These are phyloP conservation scores for Penicillium aurantiogriseum DNA, from an alignment of 2,329 filamentous ascomycete species.

Conservation along the genomic window DNA sequence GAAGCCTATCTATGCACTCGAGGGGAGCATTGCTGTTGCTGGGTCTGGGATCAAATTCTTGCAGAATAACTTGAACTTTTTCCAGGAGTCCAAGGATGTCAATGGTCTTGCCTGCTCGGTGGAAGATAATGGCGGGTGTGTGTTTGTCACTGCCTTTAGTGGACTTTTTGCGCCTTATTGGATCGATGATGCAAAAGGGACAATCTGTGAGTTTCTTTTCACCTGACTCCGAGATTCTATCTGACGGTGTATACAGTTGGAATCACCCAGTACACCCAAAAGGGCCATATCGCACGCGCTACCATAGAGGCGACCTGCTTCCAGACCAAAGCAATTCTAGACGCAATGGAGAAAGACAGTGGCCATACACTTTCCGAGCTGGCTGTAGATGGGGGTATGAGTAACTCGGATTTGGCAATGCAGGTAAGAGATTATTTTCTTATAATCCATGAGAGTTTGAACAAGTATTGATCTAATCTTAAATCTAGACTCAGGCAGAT, in stretches of 20 bases:
- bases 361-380: constrained; percentile 72
- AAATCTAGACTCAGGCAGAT: constrained; percentile 68
- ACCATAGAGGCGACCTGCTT: constrained; percentile 89
- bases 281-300: constrained; percentile 81
- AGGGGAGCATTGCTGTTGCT: constrained; percentile 80
- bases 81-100: constrained; percentile 60
- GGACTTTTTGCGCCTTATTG: constrained; percentile 91
- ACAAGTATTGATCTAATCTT: not conserved
- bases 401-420: constrained; percentile 85
- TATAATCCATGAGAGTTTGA: constrained; percentile 16
- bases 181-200: constrained; percentile 92
- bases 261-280: constrained; percentile 79
- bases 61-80: constrained; percentile 63
- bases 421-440: constrained; percentile 50
- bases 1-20: constrained; percentile 74
- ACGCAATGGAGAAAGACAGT: constrained; percentile 87
- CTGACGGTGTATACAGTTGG: constrained; percentile 55
- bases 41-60: constrained; percentile 77
- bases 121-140: constrained; percentile 75
- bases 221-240: not conserved
- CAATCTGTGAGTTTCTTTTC: constrained; percentile 60
- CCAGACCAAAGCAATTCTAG: constrained; percentile 89
- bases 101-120: constrained; percentile 63
- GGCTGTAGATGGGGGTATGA: constrained; percentile 85
- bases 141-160: constrained; percentile 87